Evolutionary conservation across 192 early-diverging fungal species (phyloP), one percentile per base, ranked within the genome.

Genomic region (Gonapodya sp.): DNA sequence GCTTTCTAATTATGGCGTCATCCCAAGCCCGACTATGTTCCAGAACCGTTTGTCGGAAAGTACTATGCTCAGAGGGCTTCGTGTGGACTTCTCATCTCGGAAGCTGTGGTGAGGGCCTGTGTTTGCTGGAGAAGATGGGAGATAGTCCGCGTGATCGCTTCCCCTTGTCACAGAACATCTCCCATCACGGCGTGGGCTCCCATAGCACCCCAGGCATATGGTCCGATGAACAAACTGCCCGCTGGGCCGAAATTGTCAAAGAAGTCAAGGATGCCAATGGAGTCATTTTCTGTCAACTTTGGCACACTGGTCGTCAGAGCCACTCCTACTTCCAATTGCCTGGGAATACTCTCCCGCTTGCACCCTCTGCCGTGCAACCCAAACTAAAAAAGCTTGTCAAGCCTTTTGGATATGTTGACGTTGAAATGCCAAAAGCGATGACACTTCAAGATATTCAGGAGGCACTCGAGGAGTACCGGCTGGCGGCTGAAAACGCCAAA

Each of bases 261-360:
- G 86, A 88, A 18, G 90, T 91, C 1, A 88, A 91, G 80, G 85
- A 81, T 8, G 84, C 88, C 78, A 90, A 89, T 18, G 87, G 88
- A 18, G 36, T 84, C 81, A 89, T 92, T 78, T 92, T 81, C 77
- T 81, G 82, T 1, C 91, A 92, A 81, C 79, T 92, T 34, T 92
- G 91, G 91, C 84, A 86, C 35, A 34, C 34, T 14, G 75, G 75
- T 16, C 16, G 18, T 16, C 30, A 18, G 31, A 32, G 30, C 30
- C 46, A 64, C 46, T 64, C 46, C 46, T 64, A 77, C 30, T 77
- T 32, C 75, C 75, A 77, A 30, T n/a, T n/a, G 46, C 75, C 75
- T 8, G 75, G 75, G 2, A 77, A 77, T 33, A 8, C 16, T 16
- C 30, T 33, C 18, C 75, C 75, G 31, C 30, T 77, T 18, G 18